These are phyloP conservation scores for Mytilinidion resinicola DNA, from an alignment of 495 filamentous ascomycete genomes.

Conservation along the genomic window DNA sequence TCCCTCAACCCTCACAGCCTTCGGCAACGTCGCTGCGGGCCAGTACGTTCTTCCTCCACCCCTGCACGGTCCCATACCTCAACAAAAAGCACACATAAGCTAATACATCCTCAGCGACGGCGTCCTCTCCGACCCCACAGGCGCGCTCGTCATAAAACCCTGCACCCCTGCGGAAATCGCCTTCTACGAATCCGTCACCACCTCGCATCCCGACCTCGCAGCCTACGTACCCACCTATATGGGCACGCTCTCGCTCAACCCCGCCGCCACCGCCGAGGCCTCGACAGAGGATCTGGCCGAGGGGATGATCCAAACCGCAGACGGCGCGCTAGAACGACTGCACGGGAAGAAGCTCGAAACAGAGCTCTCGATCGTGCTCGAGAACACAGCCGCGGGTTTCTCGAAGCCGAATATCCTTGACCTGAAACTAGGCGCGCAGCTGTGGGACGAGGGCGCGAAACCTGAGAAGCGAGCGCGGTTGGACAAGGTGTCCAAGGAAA, in stretches of 20 bases:
- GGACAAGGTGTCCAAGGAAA: slow-evolving; percentile 69
- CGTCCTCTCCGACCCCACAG: slow-evolving; percentile 77
- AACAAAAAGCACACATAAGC: slow-evolving; percentile 5
- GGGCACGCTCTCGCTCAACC: slow-evolving; percentile 59
- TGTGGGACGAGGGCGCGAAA: slow-evolving; percentile 82
- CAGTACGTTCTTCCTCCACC: slow-evolving; percentile 61
- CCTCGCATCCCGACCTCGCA: slow-evolving; percentile 62
- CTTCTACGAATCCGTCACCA: slow-evolving; percentile 77
- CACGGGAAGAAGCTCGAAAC: slow-evolving; percentile 48
- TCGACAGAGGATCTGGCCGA: slow-evolving; percentile 6
- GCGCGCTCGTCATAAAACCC: slow-evolving; percentile 88
- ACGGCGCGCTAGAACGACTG: slow-evolving; percentile 40
- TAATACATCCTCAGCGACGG: slow-evolving; percentile 59
- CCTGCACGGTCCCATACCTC: background rate
- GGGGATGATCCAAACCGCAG: slow-evolving; percentile 31
- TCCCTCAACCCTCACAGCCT: slow-evolving; percentile 51
- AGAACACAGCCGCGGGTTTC: slow-evolving; percentile 80
- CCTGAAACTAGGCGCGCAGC: slow-evolving; percentile 76
- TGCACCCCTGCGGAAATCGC: slow-evolving; percentile 79
- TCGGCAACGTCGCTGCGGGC: slow-evolving; percentile 80
- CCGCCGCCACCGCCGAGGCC: background rate
- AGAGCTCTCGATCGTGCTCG: slow-evolving; percentile 72
- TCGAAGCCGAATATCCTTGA: slow-evolving; percentile 87
- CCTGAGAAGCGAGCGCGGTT: slow-evolving; percentile 70
- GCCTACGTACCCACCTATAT: slow-evolving; percentile 79